Conservation (phyloP, 345 rosid genomes). For the Psidium guajava region DNA sequence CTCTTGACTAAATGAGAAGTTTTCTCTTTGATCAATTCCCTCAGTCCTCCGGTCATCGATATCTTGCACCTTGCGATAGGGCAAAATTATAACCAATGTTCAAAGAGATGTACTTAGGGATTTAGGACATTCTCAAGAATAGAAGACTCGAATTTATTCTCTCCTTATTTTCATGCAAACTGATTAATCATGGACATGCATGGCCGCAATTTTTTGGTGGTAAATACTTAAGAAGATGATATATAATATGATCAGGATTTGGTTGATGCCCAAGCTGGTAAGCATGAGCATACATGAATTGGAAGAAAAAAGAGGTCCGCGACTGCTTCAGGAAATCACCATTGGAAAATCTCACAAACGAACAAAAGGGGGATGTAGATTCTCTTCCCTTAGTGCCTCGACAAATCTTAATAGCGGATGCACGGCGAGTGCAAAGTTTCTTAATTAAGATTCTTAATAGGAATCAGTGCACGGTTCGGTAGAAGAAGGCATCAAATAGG, state of each 20-base stretch:
- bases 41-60: background rate
- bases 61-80: background rate
- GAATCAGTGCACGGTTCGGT: background rate
- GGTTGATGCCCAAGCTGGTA: background rate
- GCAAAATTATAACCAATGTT: too few relatives aligned
- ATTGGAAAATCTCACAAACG: background rate
- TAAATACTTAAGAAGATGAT: background rate
- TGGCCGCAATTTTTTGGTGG: background rate
- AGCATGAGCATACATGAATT: background rate
- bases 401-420: background rate
- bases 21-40: background rate
- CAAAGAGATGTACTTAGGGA: background rate
- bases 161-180: background rate
- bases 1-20: background rate
- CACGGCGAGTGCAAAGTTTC: background rate
- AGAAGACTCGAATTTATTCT: background rate
- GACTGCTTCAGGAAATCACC: background rate
- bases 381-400: background rate
- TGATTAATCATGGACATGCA: background rate
- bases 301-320: background rate
- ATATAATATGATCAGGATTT: background rate
- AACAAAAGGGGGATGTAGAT: background rate
- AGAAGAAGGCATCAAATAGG: background rate
- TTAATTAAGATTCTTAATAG: background rate
- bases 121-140: background rate